Conservation (phyloP, 495 filamentous ascomycete genomes). For the Penicillium angulare region DNA sequence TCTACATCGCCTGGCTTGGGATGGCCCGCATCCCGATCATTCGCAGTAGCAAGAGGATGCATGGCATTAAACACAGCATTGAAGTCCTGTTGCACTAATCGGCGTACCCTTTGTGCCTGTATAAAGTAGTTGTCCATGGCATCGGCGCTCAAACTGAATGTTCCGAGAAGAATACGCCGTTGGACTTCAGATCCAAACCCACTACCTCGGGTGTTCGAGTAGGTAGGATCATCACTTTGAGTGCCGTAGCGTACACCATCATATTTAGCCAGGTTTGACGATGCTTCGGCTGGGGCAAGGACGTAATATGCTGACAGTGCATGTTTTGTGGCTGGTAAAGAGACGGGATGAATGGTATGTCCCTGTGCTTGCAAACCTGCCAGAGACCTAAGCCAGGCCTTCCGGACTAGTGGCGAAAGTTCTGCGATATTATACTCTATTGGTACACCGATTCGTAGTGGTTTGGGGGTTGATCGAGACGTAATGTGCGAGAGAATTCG, state of each 20-base stretch:
- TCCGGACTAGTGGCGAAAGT: conserved; percentile 64
- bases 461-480: conserved; percentile 22
- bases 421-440: conserved; percentile 86
- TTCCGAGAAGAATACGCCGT: conserved; percentile 80
- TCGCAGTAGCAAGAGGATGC: conserved; percentile 56
- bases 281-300: conserved; percentile 91
- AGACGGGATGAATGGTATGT: conserved; percentile 69
- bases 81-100: conserved; percentile 83
- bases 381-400: conserved; percentile 65
- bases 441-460: conserved; percentile 69
- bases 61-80: conserved; percentile 66
- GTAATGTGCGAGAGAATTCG: conserved; percentile 35
- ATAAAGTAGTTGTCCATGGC: conserved; percentile 97
- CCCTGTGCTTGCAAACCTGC: conserved; percentile 56
- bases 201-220: conserved; percentile 38
- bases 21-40: conserved; percentile 29
- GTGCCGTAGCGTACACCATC: conserved; percentile 89
- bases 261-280: conserved; percentile 96
- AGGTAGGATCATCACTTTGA: conserved; percentile 34
- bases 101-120: conserved; percentile 83
- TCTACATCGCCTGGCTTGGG: conserved; percentile 64
- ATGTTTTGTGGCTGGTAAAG: conserved; percentile 78
- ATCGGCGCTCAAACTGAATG: conserved; percentile 85
- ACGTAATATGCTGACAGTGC: conserved; percentile 94
- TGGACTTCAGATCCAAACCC: conserved; percentile 85